Percentiles rank a stretch among this genome's conserved stretches.
phyloP scores from a whole-genome alignment of 2,329 filamentous ascomycete species.

The Ustilaginoidea virens region DNA sequence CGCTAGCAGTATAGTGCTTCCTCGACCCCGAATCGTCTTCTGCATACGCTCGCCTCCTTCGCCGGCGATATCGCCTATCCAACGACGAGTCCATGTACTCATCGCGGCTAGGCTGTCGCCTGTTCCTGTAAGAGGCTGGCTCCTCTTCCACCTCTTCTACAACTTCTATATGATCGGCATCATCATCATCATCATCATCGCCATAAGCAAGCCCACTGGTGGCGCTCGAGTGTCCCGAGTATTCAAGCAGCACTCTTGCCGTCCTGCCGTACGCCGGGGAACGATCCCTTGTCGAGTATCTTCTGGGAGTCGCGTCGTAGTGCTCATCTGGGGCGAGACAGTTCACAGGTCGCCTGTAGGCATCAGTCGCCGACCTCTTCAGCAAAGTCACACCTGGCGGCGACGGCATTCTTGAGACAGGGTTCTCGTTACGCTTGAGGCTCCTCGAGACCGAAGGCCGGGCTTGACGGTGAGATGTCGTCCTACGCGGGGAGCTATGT shows the following conservation, averaged over 20 bases:
- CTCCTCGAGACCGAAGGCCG: constrained; percentile 9
- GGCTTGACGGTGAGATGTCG: constrained; percentile 11
- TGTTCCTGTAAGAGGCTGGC: constrained; percentile 5
- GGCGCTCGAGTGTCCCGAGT: constrained; percentile 2
- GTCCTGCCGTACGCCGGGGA: constrained; percentile 5
- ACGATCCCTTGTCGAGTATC: constrained; percentile 7
- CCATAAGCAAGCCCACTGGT: constrained; percentile 3
- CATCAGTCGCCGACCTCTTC: constrained; percentile 14
- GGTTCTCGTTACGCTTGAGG: constrained; percentile 12
- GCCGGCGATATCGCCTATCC: constrained; percentile 10
- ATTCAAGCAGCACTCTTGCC: background rate
- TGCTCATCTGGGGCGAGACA: constrained; percentile 12
- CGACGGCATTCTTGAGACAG: constrained; percentile 11
- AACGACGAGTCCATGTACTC: constrained; percentile 12
- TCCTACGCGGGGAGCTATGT: constrained; percentile 18
- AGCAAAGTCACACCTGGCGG: constrained; percentile 9
- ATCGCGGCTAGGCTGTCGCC: constrained; percentile 12
- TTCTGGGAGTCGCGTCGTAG: constrained; percentile 1
- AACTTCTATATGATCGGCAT: constrained; percentile 10
- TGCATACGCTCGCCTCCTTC: constrained; percentile 9
- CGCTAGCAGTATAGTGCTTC: constrained; percentile 10
- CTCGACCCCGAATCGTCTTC: constrained; percentile 11
- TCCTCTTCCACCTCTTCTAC: constrained; percentile 12
- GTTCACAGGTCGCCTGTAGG: constrained; percentile 14
- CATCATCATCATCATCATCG: constrained; percentile 2